A percentile compares a stretch with the other conserved stretches of the same genome.
Conservation (phyloP, 371 early-diverging fungal genomes). For the Smittium mucronatum region DNA sequence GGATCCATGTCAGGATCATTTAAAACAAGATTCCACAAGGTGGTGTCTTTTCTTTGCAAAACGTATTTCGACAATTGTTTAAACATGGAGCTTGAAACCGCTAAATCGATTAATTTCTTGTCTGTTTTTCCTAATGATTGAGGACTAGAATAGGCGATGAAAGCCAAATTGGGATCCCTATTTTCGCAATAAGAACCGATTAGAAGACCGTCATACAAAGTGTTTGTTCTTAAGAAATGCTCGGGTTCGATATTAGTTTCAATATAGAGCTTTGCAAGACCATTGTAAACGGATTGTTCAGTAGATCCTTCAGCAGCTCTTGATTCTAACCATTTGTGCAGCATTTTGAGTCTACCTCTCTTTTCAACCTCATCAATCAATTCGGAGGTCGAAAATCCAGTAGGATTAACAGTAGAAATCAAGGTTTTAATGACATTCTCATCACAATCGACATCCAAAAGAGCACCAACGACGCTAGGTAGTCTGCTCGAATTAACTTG, state of each 20-base stretch:
- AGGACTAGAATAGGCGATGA: constrained; percentile 86
- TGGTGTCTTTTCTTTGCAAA: constrained; percentile 72
- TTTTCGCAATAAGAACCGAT: constrained; percentile 97
- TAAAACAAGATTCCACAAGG: constrained; percentile 76
- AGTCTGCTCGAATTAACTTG: constrained; percentile 90
- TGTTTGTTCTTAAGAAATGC: constrained; percentile 84
- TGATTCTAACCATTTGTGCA: constrained; percentile 84
- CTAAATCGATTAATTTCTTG: constrained; percentile 77
- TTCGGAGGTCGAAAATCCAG: constrained; percentile 65
- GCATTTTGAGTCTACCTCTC: constrained; percentile 89
- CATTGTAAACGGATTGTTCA: constrained; percentile 86
- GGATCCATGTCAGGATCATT: constrained; percentile 36
- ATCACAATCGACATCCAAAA: constrained; percentile 95
- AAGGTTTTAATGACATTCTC: constrained; percentile 83
- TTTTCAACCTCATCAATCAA: constrained; percentile 89
- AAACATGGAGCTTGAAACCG: constrained; percentile 95
- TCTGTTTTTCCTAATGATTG: constrained; percentile 53
- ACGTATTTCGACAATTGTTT: constrained; percentile 96
- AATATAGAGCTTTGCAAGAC: constrained; percentile 95
- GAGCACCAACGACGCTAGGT: constrained; percentile 91
- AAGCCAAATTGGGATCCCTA: constrained; percentile 93
- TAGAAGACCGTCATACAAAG: constrained; percentile 71
- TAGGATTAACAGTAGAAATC: constrained; percentile 26
- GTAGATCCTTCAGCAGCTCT: constrained; percentile 72
- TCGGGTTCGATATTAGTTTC: constrained; percentile 97